phyloP scores from a whole-genome alignment of 2,329 filamentous ascomycete genomes.

The Karstenula rhodostoma region DNA sequence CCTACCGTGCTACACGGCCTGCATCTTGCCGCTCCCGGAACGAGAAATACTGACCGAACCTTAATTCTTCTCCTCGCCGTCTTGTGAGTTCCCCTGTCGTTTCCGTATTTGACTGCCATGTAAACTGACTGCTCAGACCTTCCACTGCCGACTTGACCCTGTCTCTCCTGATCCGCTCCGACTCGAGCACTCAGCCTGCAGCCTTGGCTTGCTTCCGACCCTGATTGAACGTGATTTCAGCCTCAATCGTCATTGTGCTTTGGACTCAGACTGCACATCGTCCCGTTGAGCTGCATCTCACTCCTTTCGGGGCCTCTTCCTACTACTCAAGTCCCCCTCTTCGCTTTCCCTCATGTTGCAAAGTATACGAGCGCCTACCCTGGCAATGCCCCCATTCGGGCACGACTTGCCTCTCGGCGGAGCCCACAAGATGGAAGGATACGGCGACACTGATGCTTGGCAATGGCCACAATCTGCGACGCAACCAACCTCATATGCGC shows the following conservation, averaged over 20 bases:
- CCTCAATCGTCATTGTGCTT: slow-evolving; percentile 4
- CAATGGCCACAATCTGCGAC: slow-evolving; percentile 41
- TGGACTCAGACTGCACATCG: neutral
- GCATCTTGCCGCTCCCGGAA: slow-evolving; percentile 13
- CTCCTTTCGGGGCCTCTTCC: neutral
- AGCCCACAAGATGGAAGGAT: slow-evolving; percentile 45
- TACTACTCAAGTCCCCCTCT: slow-evolving; percentile 9
- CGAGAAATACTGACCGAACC: slow-evolving; percentile 11
- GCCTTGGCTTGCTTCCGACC: neutral
- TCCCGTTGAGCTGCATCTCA: slow-evolving; percentile 10
- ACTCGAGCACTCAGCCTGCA: neutral
- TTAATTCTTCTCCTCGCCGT: slow-evolving; percentile 1
- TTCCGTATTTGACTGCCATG: neutral
- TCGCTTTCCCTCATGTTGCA: slow-evolving; percentile 46
- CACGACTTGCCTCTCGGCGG: slow-evolving; percentile 43
- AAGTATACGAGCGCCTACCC: slow-evolving; percentile 42
- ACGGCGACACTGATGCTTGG: slow-evolving; percentile 42
- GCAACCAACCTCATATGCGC: slow-evolving; percentile 33
- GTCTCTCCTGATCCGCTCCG: neutral
- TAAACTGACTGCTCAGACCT: neutral
- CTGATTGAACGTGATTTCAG: neutral
- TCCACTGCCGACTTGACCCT: no score
- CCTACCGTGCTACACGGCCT: slow-evolving; percentile 13
- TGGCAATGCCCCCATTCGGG: slow-evolving; percentile 48
- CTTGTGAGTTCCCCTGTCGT: slow-evolving; percentile 2